Percentiles rank a stretch among this genome's conserved stretches.
Conservation (phyloP, 805 yeast species). For the Hanseniaspora mollemarum region DNA sequence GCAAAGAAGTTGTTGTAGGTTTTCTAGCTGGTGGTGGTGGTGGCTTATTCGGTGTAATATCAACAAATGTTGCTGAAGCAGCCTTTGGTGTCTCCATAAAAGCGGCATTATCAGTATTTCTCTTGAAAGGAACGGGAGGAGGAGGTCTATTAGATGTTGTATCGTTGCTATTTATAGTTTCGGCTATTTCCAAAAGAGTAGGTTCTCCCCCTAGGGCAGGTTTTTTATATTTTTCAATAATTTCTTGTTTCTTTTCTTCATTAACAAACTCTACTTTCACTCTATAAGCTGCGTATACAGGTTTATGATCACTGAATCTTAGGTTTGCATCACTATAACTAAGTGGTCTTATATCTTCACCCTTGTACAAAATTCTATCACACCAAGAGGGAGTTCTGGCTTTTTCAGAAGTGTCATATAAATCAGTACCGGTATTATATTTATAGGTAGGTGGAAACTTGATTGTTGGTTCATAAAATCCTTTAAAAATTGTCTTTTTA, state of each 20-base stretch:
- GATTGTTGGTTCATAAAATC: constrained; percentile 65
- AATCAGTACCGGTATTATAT: constrained; percentile 70
- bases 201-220: constrained; percentile 21
- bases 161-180: background rate
- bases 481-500: constrained; percentile 58
- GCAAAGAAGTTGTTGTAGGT: constrained; percentile 8
- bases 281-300: constrained; percentile 71
- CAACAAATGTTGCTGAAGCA: background rate
- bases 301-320: constrained; percentile 76
- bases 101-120: background rate
- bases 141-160: constrained; percentile 9
- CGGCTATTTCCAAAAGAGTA: constrained; percentile 18
- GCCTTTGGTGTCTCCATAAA: constrained; percentile 3
- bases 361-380: constrained; percentile 66
- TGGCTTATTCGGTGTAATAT: constrained; percentile 5
- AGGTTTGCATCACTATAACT: constrained; percentile 60
- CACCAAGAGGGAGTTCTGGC: constrained; percentile 95
- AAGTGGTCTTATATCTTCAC: constrained; percentile 46
- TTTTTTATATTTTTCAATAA: constrained; percentile 50
- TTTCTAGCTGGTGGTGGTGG: constrained; percentile 20
- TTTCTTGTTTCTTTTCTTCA: constrained; percentile 43
- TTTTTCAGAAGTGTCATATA: constrained; percentile 82
- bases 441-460: constrained; percentile 84
- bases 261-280: constrained; percentile 60
- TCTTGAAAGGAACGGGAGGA: constrained; percentile 21